Conservation (phyloP, 371 early-diverging fungal genomes). For the Mortierella sp. region DNA sequence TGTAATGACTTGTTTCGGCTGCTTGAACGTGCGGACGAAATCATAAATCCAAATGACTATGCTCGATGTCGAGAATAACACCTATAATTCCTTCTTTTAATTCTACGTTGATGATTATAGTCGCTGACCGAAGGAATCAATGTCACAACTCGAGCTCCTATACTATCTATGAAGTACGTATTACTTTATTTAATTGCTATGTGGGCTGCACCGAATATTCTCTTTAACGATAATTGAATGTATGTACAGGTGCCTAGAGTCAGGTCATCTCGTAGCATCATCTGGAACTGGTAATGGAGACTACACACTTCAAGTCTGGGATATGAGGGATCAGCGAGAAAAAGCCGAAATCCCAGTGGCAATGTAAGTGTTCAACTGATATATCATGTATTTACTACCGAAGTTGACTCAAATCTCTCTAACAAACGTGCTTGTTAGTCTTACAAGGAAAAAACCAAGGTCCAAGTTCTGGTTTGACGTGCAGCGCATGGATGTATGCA, state of each 20-base stretch:
- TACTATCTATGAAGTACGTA: conserved; percentile 46
- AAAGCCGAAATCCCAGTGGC: conserved; percentile 9
- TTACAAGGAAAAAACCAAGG: background rate
- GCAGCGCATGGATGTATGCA: conserved; percentile 31
- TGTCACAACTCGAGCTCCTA: conserved; percentile 16
- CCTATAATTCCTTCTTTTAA: background rate
- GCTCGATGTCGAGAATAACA: background rate
- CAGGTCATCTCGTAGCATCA: conserved; percentile 43
- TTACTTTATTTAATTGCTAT: background rate
- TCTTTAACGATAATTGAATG: background rate
- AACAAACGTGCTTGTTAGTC: background rate
- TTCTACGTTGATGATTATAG: conserved; percentile 6
- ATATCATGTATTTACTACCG: background rate
- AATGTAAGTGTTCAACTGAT: background rate
- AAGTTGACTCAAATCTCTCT: background rate
- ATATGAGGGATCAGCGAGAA: conserved; percentile 25
- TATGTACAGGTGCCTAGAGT: conserved; percentile 34
- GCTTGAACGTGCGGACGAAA: background rate
- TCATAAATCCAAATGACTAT: background rate
- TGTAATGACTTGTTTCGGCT: background rate
- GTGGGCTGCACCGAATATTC: background rate
- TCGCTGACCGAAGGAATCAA: conserved; percentile 34
- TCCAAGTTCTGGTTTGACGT: conserved; percentile 29
- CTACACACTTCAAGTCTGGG: conserved; percentile 31
- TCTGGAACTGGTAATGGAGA: background rate